phyloP scores from a whole-genome alignment of 2,329 filamentous ascomycete species.

The Tothia fuscella region DNA sequence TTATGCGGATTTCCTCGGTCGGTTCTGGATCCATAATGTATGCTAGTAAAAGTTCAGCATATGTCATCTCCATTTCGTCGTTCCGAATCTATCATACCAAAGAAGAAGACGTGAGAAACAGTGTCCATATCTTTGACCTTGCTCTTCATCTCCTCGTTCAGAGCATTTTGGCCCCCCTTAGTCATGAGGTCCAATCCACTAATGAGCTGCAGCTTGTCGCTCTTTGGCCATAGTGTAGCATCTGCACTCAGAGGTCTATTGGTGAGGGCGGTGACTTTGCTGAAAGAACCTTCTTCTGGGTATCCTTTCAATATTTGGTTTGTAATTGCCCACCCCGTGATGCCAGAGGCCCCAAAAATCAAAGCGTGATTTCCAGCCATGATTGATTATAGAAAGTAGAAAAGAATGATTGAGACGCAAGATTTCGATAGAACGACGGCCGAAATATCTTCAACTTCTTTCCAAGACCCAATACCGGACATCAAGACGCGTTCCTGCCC shows the following conservation, averaged over 20 bases:
- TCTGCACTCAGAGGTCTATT: constrained; percentile 27
- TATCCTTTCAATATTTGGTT: constrained; percentile 29
- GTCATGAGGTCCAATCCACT: constrained; percentile 27
- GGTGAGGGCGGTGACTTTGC: constrained; percentile 28
- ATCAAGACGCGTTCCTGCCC: not conserved
- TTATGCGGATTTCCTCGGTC: constrained; percentile 22
- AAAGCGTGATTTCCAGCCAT: constrained; percentile 23
- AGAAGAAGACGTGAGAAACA: constrained; percentile 31
- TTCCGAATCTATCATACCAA: constrained; percentile 17
- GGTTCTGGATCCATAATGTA: constrained; percentile 16
- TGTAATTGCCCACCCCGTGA: constrained; percentile 32
- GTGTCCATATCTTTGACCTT: constrained; percentile 24
- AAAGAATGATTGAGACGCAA: not conserved
- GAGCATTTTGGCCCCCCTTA: constrained; percentile 21
- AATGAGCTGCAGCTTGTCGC: constrained; percentile 24
- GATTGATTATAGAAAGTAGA: not conserved
- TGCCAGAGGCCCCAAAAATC: constrained; percentile 31
- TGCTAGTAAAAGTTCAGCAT: constrained; percentile 2
- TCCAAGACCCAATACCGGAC: not conserved
- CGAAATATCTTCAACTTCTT: too few species aligned
- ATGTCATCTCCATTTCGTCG: not conserved
- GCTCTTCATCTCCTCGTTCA: constrained; percentile 23
- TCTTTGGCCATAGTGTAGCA: constrained; percentile 26
- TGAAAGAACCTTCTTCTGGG: constrained; percentile 23
- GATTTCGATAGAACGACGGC: too few species aligned